phyloP scores from a whole-genome alignment of 2,329 filamentous ascomycete species.

The Ophiostoma piceae region DNA sequence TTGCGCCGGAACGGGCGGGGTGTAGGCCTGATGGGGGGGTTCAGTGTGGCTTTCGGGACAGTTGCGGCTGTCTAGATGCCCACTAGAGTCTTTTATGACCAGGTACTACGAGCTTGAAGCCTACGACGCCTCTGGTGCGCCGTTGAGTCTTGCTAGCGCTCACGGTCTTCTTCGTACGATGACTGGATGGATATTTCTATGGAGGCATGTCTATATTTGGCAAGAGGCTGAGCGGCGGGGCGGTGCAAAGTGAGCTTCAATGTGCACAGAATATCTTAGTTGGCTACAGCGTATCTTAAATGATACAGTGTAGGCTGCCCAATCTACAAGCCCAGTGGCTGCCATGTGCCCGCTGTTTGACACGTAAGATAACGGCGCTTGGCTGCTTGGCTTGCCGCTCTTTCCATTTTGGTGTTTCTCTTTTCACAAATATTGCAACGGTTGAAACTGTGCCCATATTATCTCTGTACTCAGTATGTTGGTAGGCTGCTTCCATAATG shows the following conservation, averaged over 20 bases:
- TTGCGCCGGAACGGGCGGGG: neutral
- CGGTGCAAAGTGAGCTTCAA: neutral
- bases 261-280: neutral
- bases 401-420: neutral
- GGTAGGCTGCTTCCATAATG: no score
- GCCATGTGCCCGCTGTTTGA: neutral
- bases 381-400: neutral
- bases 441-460: no score
- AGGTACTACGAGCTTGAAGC: neutral
- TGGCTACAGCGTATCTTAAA: no score
- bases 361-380: neutral
- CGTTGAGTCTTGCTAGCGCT: neutral
- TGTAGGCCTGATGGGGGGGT: neutral
- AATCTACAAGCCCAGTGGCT: no score
- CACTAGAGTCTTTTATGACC: neutral
- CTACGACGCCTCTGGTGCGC: neutral
- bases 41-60: no score
- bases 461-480: no score
- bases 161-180: no score
- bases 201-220: neutral
- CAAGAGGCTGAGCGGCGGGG: neutral
- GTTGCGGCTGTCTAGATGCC: no score
- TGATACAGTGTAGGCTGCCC: no score
- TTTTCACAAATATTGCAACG: no score
- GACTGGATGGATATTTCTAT: no score